Evolutionary conservation across 495 filamentous ascomycete species (phyloP).

Genomic region (Durotheca rogersii): DNA sequence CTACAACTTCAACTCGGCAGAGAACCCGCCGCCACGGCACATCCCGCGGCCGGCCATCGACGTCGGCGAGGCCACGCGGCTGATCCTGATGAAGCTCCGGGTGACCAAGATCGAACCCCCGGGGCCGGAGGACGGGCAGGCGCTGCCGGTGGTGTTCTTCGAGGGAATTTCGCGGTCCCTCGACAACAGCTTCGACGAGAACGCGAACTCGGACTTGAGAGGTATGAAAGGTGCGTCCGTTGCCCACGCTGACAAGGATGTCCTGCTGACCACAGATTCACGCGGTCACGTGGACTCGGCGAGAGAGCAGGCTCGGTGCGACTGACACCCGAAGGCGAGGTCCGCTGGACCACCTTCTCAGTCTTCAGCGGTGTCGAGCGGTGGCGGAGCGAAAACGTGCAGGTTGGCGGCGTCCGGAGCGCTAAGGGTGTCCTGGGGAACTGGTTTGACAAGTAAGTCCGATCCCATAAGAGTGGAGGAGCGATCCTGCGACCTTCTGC

Average conservation of each 20-base stretch:
- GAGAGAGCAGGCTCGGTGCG: conserved; percentile 51
- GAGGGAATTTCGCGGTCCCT: conserved; percentile 54
- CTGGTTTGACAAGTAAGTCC: conserved; percentile 65
- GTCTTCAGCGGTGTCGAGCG: conserved; percentile 61
- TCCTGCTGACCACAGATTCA: no score
- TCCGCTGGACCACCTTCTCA: conserved; percentile 65
- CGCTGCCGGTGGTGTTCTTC: conserved; percentile 60
- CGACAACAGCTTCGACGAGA: conserved; percentile 59
- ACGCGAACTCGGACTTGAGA: conserved; percentile 56
- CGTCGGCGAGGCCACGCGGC: conserved; percentile 58
- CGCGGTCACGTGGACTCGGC: no score
- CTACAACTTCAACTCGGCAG: conserved; percentile 58
- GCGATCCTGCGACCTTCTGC: no score
- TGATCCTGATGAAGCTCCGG: conserved; percentile 63
- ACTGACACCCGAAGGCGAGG: conserved; percentile 61
- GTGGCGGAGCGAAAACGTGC: conserved; percentile 66
- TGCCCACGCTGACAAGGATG: not conserved
- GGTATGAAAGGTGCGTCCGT: conserved; percentile 44
- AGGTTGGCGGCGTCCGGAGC: conserved; percentile 59
- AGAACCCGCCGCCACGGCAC: conserved; percentile 31
- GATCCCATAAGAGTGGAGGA: no score
- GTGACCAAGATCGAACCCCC: conserved; percentile 54
- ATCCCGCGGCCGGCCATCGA: conserved; percentile 52
- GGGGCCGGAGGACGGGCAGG: conserved; percentile 50
- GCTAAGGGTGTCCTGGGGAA: conserved; percentile 61